Conservation (phyloP, 805 yeast genomes). For the Pichia californica region DNA sequence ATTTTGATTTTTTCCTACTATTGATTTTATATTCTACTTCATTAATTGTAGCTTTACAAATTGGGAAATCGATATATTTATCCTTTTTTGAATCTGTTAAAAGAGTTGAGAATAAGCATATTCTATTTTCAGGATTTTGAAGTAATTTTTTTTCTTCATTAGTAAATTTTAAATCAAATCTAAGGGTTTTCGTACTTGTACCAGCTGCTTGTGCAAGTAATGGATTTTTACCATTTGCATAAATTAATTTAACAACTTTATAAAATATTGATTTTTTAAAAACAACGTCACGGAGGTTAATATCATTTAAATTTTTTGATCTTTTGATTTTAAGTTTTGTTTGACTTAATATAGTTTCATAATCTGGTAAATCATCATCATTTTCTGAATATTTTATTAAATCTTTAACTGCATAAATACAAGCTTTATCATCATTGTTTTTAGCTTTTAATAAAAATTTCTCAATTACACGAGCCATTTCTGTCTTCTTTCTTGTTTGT, state of each 20-base stretch:
- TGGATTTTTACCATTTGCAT: constrained; percentile 1
- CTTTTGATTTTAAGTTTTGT: neutral
- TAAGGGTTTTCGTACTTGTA: no score
- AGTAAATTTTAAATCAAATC: constrained; percentile 42
- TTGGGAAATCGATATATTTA: constrained; percentile 55
- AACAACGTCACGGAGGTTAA: neutral
- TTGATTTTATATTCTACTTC: no score
- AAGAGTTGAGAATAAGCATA: constrained; percentile 55
- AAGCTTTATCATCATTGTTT: constrained; percentile 32
- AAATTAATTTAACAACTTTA: neutral
- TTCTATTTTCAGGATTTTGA: constrained; percentile 25
- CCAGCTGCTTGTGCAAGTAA: neutral
- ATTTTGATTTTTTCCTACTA: constrained; percentile 66
- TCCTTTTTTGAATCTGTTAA: constrained; percentile 20
- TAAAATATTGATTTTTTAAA: constrained; percentile 1
- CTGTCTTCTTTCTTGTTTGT: constrained; percentile 5
- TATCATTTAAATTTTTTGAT: neutral
- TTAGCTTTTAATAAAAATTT: constrained; percentile 6
- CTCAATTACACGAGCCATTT: constrained; percentile 6
- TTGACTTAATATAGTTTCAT: neutral
- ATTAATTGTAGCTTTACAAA: constrained; percentile 63
- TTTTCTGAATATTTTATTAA: constrained; percentile 34
- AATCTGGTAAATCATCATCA: constrained; percentile 5
- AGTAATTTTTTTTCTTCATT: constrained; percentile 37
- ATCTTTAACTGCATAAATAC: constrained; percentile 39